phyloP scores from a whole-genome alignment of 257 asterid species.

The Solanum rostratum region DNA sequence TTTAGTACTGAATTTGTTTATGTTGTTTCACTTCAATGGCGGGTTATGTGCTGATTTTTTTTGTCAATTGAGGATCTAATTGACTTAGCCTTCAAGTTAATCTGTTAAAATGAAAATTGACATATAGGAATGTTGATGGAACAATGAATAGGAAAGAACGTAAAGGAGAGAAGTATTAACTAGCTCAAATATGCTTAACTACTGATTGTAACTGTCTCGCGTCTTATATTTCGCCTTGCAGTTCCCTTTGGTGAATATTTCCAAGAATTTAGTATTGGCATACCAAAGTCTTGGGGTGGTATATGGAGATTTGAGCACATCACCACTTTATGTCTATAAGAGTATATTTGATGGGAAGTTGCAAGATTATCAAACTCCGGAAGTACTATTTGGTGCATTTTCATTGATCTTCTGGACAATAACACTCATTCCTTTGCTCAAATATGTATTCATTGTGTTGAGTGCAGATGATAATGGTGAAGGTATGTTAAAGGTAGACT shows the following conservation, averaged over 20 bases:
- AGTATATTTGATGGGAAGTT: constrained; percentile 20
- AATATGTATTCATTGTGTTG: constrained; percentile 19
- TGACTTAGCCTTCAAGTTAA: neutral
- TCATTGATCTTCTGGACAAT: constrained; percentile 33
- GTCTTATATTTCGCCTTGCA: neutral
- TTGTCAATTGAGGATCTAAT: neutral
- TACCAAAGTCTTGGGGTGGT: constrained; percentile 33
- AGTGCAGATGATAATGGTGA: constrained; percentile 31
- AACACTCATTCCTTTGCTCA: constrained; percentile 22
- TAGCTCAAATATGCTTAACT: neutral
- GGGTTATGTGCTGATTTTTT: neutral
- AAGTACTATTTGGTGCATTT: constrained; percentile 23
- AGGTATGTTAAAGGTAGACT: constrained; percentile 11
- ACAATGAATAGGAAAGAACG: neutral
- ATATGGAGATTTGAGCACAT: constrained; percentile 31
- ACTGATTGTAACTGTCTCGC: neutral
- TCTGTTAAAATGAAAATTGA: neutral
- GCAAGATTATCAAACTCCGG: constrained; percentile 13
- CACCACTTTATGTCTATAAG: constrained; percentile 29
- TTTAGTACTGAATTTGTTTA: neutral
- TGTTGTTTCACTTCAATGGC: neutral
- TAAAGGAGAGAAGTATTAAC: neutral
- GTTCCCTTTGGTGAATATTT: neutral
- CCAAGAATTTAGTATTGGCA: constrained; percentile 14
- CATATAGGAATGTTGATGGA: neutral